Base-by-base conservation (phyloP, 768 basidiomycete genomes). In the Lactarius trivialis region DNA sequence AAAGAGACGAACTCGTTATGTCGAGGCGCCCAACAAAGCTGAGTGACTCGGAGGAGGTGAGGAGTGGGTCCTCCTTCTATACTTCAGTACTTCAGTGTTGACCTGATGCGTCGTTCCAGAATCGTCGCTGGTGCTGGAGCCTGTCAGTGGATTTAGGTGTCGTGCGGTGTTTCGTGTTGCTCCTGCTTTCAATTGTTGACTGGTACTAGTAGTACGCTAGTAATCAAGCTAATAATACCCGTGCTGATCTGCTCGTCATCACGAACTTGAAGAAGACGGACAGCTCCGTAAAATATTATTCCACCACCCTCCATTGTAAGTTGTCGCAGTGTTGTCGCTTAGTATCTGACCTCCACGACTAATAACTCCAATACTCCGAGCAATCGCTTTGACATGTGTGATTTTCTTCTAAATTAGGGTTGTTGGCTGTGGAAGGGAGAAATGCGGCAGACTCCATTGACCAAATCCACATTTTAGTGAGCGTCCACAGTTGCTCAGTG, bases 1-100 rank as follows among this genome's bases (percentile, higher is more conserved):
- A 98, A 98, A 78, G 96, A 92, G 80, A 91, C 67, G 94, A 97
- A 71, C 86, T 79, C 66, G 90, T 96, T 64, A 87, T 94, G 86
- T 98, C 56, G 80, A 84, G 48, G 96, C 95, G 28, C 82, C 98
- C 63, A 95, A 95, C 75, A 93, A 97, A 79, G n/a, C n/a, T n/a
- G n/a, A n/a, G n/a, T n/a, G n/a, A n/a, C n/a, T n/a, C n/a, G n/a
- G n/a, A n/a, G n/a, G n/a, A n/a, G n/a, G n/a, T n/a, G n/a, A n/a
- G 95, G 91, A 93, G 90, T 92, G 74, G 65, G 88, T 87, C 36
- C 34, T 45, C 32, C 45, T n/a, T 34, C 50, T 63, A 43, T 53
- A 56, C 61, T 55, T 39, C 37, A 36, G 39, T 55, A 24, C 36
- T n/a, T n/a, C n/a, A n/a, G n/a, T n/a, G n/a, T n/a, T 11, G 14